A percentile compares a stretch with the other conserved stretches of the same genome.
These are phyloP conservation scores for Beta macrorhiza DNA, from an alignment of 179 eudicot species.

Conservation along the genomic window DNA sequence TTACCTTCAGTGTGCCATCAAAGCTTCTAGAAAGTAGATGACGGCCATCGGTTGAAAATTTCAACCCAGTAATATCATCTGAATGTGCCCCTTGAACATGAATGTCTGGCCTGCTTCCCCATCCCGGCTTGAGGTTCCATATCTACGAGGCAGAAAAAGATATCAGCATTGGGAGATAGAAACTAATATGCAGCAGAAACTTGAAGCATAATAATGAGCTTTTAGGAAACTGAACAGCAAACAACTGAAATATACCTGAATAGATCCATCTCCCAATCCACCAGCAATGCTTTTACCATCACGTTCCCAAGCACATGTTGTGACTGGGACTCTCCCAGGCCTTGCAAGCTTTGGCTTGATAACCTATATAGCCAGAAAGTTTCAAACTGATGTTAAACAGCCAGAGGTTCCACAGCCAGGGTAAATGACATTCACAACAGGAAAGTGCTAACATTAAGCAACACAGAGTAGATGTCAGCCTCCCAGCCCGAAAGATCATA, in stretches of 20 bases:
- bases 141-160: slow-evolving; percentile 41
- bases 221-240: neutral
- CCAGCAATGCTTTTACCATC: slow-evolving; percentile 92
- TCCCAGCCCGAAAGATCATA: neutral
- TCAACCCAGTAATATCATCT: slow-evolving; percentile 87
- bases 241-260: slow-evolving; percentile 57
- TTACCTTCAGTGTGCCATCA: slow-evolving; percentile 83
- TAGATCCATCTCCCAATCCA: slow-evolving; percentile 94
- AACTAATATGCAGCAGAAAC: neutral
- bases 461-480: neutral
- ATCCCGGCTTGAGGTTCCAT: slow-evolving; percentile 93
- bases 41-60: slow-evolving; percentile 83
- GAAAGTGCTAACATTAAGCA: slow-evolving; percentile 3
- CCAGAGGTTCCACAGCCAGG: neutral
- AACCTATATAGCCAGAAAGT: slow-evolving; percentile 46
- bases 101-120: slow-evolving; percentile 97
- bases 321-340: slow-evolving; percentile 89
- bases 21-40: slow-evolving; percentile 82
- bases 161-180: slow-evolving; percentile 5
- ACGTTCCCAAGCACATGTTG: slow-evolving; percentile 86
- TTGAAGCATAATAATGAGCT: neutral
- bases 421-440: slow-evolving; percentile 5
- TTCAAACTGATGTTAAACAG: slow-evolving; percentile 9
- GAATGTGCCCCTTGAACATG: slow-evolving; percentile 66
- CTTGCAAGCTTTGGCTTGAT: slow-evolving; percentile 89